Base-by-base conservation (phyloP, 768 basidiomycete species). In the Trametes coccinea region DNA sequence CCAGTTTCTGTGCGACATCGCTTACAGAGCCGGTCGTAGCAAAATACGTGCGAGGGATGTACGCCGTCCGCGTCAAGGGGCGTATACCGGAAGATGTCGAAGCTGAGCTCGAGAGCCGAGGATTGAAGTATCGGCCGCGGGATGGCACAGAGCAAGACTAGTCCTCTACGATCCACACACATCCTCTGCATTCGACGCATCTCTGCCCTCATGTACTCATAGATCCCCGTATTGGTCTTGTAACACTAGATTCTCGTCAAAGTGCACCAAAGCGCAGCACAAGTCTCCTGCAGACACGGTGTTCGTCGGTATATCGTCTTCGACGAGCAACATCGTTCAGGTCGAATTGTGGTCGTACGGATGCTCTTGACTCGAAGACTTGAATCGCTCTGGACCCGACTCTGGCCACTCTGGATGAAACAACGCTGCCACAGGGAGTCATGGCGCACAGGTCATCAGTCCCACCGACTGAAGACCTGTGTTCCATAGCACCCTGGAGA, bases 21-120 rank as follows among this genome's bases (percentile, higher is more conserved):
- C 22, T 22, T 22, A 22, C 22, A 22, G 22, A 22, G 22, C 22
- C 22, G 27, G n/a, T 29, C 10, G 17, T 62, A 97, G 96, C 92
- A 64, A 95, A 95, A 76, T 92, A 93, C 69, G 88, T 86, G 11
- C 83, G 89, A 4, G 96, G 96, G 0, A 86, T 98, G 78, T 99
- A 99, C 72, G 96, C 96, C 13, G 92, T 90, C 16, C 87, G 93
- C 9, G 92, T 95, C 30, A 88, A 85, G 65, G 93, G 93, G 1
- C 86, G 90, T 14, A 81, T 95, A 59, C 92, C 92, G 0, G 91
- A 93, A 54, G 92, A 93, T 46, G 85, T 94, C 4, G 90, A 93
- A 68, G 84, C 84, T 22, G 92, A 93, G 67, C 80, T 95, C 30
- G 87, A 91, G 57, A 81, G 77, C 50, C 82, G 88, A 48, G 87